These are phyloP conservation scores for Globisporangium camurandrum DNA, from an alignment of 352 stramenopile genomes.

Conservation along the genomic window DNA sequence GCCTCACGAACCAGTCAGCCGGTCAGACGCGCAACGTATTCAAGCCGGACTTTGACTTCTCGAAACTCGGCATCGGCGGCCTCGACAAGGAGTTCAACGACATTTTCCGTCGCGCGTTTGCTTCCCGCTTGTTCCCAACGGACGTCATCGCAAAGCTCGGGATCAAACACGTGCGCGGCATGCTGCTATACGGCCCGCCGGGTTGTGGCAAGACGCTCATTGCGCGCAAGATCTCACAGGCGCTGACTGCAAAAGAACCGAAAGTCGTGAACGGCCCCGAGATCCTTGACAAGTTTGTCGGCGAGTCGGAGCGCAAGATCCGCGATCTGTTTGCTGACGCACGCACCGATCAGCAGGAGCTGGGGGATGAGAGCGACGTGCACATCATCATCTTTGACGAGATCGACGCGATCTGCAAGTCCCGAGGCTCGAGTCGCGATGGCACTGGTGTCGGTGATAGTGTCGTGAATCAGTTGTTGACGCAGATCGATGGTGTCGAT, in stretches of 20 bases:
- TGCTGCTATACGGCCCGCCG: constrained; percentile 81
- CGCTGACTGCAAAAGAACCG: constrained; percentile 93
- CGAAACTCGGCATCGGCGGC: constrained; percentile 97
- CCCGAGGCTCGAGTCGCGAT: constrained; percentile 89
- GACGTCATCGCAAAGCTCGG: constrained; percentile 96
- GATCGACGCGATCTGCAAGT: constrained; percentile 99
- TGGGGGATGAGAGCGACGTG: constrained; percentile 95
- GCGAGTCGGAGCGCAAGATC: constrained; percentile 98
- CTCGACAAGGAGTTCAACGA: constrained; percentile 99
- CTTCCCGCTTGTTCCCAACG: constrained; percentile 94
- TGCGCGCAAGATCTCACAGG: constrained; percentile 95
- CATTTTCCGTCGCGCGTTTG: constrained; percentile 99
- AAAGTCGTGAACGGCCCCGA: constrained; percentile 99
- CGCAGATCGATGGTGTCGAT: constrained; percentile 99
- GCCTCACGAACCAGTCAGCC: constrained; percentile 71
- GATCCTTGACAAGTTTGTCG: constrained; percentile 99
- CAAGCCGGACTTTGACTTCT: constrained; percentile 97
- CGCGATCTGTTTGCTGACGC: constrained; percentile 97
- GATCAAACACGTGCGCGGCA: constrained; percentile 97
- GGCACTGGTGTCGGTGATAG: constrained; percentile 95
- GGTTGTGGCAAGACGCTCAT: constrained; percentile 97
- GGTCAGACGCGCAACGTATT: constrained; percentile 86
- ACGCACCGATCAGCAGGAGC: constrained; percentile 76
- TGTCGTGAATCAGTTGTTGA: constrained; percentile 99
- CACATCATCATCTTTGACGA: constrained; percentile 99